A percentile compares a stretch with the other conserved stretches of the same genome.
Evolutionary conservation across 306 rosid genomes (phyloP).

Genomic region (Crotalaria pallida): DNA sequence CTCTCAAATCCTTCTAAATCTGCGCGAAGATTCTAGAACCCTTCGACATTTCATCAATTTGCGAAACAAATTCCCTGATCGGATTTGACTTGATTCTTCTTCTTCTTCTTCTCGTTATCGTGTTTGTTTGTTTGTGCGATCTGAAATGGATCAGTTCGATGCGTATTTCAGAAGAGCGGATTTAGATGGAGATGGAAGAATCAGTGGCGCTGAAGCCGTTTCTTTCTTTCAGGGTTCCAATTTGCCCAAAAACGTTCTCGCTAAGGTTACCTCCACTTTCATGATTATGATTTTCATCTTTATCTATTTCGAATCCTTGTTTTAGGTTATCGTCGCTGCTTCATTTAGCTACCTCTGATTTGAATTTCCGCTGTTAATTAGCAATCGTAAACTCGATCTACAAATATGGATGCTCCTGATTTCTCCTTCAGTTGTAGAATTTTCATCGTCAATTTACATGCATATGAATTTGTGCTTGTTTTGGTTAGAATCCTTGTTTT

Average conservation of each 20-base stretch:
- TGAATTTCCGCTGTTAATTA: too few relatives aligned
- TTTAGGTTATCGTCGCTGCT: too few relatives aligned
- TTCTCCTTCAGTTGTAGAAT: background rate
- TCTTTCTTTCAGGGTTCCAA: constrained; percentile 80
- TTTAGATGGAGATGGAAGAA: constrained; percentile 95
- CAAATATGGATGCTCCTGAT: too few relatives aligned
- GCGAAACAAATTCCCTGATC: constrained; percentile 29
- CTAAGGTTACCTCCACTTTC: constrained; percentile 48
- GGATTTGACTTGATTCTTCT: constrained; percentile 2
- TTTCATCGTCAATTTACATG: background rate
- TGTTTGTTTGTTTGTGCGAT: background rate
- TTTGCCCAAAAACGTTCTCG: constrained; percentile 78
- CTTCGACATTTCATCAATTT: background rate
- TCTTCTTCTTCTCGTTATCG: too few relatives aligned
- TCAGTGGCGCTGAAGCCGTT: constrained; percentile 91
- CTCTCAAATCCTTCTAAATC: constrained; percentile 26
- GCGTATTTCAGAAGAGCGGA: constrained; percentile 73
- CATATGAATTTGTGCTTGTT: background rate
- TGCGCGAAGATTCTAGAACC: background rate
- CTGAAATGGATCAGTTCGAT: constrained; percentile 76
- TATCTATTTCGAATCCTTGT: too few relatives aligned
- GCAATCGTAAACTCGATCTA: too few relatives aligned
- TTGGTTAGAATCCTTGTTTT: background rate
- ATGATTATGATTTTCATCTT: too few relatives aligned
- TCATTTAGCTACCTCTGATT: too few relatives aligned